Evolutionary conservation across 306 rosid genomes (phyloP).

Genomic region (Potentilla sterilis): DNA sequence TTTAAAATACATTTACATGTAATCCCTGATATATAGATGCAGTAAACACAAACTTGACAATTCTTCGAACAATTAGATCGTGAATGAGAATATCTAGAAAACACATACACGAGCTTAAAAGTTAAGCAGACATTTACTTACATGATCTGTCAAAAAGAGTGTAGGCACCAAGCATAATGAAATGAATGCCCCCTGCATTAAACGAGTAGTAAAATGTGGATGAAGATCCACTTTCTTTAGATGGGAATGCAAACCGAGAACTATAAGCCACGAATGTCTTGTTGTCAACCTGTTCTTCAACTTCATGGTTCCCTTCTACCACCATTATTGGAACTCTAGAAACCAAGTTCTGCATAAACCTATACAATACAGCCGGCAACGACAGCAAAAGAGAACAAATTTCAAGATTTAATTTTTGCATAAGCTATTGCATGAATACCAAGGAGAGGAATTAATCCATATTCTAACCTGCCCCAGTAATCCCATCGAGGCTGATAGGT

Average conservation of each 20-base stretch:
- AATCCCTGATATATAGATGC: not conserved
- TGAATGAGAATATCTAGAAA: not conserved
- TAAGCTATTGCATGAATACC: not conserved
- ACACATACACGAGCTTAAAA: not conserved
- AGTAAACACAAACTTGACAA: not conserved
- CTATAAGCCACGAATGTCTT: constrained; percentile 70
- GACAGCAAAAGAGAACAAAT: constrained; percentile 15
- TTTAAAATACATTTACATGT: not conserved
- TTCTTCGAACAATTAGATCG: not conserved
- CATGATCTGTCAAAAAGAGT: constrained; percentile 52
- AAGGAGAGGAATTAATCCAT: not conserved
- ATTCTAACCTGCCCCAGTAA: constrained; percentile 80
- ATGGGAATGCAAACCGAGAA: constrained; percentile 86
- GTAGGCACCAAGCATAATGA: constrained; percentile 88
- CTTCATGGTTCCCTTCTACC: constrained; percentile 87
- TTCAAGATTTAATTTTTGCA: constrained; percentile 1
- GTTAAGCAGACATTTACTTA: constrained; percentile 10
- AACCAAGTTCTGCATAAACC: constrained; percentile 78
- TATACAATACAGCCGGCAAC: constrained; percentile 34
- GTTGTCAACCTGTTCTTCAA: constrained; percentile 56
- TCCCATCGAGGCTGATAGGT: constrained; percentile 94
- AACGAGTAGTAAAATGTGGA: constrained; percentile 82
- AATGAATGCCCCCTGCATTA: constrained; percentile 83
- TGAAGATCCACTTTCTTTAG: constrained; percentile 75
- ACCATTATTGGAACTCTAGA: constrained; percentile 84